Conservation (phyloP, 1,139 yeast genomes). For the Protomyces pachydermus region DNA sequence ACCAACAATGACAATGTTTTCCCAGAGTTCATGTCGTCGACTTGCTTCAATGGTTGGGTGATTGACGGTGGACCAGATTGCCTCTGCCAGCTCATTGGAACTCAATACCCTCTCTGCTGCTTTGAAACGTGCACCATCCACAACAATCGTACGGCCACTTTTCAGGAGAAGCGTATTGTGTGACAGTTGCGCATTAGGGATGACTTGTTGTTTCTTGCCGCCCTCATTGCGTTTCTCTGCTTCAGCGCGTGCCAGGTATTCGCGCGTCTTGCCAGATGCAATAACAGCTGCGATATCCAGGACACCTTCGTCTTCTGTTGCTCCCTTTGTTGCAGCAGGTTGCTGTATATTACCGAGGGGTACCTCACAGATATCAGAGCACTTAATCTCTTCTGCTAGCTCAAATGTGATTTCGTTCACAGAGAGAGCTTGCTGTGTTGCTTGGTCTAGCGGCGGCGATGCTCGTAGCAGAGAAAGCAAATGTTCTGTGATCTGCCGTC, state of each 20-base stretch:
- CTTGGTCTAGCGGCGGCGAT: constrained; percentile 25
- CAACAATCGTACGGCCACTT: constrained; percentile 50
- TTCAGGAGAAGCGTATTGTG: constrained; percentile 41
- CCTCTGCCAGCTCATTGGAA: constrained; percentile 41
- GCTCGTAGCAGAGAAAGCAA: constrained; percentile 49
- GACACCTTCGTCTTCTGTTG: constrained; percentile 59
- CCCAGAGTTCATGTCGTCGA: constrained; percentile 80
- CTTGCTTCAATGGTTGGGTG: constrained; percentile 19
- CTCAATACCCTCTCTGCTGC: constrained; percentile 58
- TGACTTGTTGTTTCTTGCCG: constrained; percentile 36
- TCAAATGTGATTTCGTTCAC: constrained; percentile 45
- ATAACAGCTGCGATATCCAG: constrained; percentile 89
- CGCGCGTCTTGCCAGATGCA: constrained; percentile 66
- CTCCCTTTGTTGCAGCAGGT: constrained; percentile 40
- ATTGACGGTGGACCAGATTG: constrained; percentile 23
- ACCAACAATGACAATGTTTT: constrained; percentile 74
- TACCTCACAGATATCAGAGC: constrained; percentile 71
- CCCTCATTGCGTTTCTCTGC: constrained; percentile 41
- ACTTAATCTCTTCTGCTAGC: constrained; percentile 58
- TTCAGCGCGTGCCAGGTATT: constrained; percentile 57
- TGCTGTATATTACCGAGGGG: constrained; percentile 40
- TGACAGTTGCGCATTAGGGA: constrained; percentile 42
- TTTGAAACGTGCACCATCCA: constrained; percentile 84
- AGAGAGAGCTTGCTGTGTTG: constrained; percentile 45
- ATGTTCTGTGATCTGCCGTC: constrained; percentile 54